Base-by-base conservation (phyloP, 2,329 filamentous ascomycete species). In the Arthrobotrys megalospora region DNA sequence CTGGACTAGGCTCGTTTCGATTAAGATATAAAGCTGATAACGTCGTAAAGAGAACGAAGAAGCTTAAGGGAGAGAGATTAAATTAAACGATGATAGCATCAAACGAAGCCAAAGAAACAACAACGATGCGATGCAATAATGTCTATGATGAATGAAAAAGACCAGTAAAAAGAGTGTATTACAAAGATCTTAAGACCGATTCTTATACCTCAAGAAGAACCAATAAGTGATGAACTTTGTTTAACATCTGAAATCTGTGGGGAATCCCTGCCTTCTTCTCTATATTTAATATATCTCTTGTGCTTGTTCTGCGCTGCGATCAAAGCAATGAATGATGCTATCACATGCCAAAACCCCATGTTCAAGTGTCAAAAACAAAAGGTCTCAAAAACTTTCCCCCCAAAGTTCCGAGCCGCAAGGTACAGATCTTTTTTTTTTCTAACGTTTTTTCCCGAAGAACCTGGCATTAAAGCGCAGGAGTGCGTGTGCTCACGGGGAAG, bases 331-430 rank as follows among this genome's bases (percentile, higher is more conserved):
- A 58, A 60, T 60, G 55, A 60, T 60, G 24, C 52, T 68, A 75
- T 75, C 70, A 75, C 70, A 75, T 75, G 70, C 63, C 45, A 75
- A 75, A 60, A 53, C 62, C 70, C 63, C 63, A 75, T 75, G 70
- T 55, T 36, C 70, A 55, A 32, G 21, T 55, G 19, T 48, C 34
- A 63, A 60, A 63, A 47, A 38, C n/a, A 38, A 8, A 38, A 38
- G 36, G 12, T 38, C 24, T 28, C 24, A 28, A 28, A 12, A 38
- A 1, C 12, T 8, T 38, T 38, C 6, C 41, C 11, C n/a, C n/a
- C n/a, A n/a, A 45, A 45, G 41, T 45, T 12, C 41, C 41, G 41
- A 45, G 41, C 41, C 41, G 41, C 41, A 45, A 45, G 41, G 41
- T 45, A 45, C 41, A 28, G 24, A 28, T 28, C 5, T 5, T 28